Conservation (phyloP, 345 rosid genomes). For the Eucalyptus brandiana region DNA sequence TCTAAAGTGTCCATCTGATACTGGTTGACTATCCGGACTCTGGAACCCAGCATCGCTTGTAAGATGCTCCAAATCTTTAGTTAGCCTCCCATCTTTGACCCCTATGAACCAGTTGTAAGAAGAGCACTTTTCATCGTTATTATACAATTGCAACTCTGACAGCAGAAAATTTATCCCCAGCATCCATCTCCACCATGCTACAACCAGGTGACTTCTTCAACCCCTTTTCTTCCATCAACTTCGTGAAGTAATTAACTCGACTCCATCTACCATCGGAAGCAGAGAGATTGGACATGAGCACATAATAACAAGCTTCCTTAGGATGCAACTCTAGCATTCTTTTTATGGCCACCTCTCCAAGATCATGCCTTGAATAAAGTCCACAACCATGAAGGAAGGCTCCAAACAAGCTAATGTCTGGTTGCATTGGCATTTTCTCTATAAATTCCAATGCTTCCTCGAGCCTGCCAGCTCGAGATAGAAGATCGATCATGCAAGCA, state of each 20-base stretch:
- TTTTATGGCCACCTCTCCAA: conserved; percentile 54
- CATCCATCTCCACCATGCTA: conserved; percentile 43
- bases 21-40: neutral
- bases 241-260: conserved; percentile 49
- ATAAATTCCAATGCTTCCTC: conserved; percentile 73
- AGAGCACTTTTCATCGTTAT: neutral
- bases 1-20: neutral
- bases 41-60: neutral
- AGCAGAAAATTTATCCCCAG: neutral
- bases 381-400: conserved; percentile 92
- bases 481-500: conserved; percentile 71
- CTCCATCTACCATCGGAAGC: conserved; percentile 85
- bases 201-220: conserved; percentile 44
- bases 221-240: conserved; percentile 59
- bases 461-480: conserved; percentile 80
- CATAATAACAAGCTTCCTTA: conserved; percentile 67
- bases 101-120: neutral
- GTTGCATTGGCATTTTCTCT: conserved; percentile 58
- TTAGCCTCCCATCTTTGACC: neutral
- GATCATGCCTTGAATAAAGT: conserved; percentile 76
- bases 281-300: conserved; percentile 63
- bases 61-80: neutral
- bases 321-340: conserved; percentile 59
- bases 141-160: conserved; percentile 3
- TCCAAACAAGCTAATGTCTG: conserved; percentile 43